These are phyloP conservation scores for Kazachstania sp. DNA, from an alignment of 1,139 yeast species.

Conservation along the genomic window DNA sequence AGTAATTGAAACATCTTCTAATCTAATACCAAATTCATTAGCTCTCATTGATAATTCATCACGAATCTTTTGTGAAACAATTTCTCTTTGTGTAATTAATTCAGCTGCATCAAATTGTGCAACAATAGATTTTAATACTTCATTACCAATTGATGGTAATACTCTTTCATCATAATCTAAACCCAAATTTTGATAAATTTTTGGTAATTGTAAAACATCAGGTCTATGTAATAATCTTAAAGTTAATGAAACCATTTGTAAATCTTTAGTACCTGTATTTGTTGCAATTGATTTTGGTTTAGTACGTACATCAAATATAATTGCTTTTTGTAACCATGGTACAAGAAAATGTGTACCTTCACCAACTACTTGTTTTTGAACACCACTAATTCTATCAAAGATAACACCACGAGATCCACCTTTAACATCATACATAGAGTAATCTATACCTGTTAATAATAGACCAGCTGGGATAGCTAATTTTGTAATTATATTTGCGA, in stretches of 20 bases:
- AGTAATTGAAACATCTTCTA: conserved; percentile 96
- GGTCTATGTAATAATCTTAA: conserved; percentile 93
- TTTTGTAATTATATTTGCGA: conserved; percentile 25
- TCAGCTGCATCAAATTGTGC: conserved; percentile 99
- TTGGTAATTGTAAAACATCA: conserved; percentile 71
- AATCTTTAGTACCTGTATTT: conserved; percentile 93
- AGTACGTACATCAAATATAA: conserved; percentile 85
- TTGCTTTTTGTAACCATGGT: conserved; percentile 94
- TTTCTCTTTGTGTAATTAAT: conserved; percentile 92
- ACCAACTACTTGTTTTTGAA: conserved; percentile 74
- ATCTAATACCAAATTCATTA: conserved; percentile 74
- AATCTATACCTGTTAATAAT: conserved; percentile 56
- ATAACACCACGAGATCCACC: conserved; percentile 96
- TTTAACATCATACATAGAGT: conserved; percentile 81
- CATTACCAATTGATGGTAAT: conserved; percentile 94
- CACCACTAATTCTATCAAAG: conserved; percentile 87
- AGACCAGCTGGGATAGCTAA: conserved; percentile 67
- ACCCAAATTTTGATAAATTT: conserved; percentile 84
- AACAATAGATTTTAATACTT: conserved; percentile 86
- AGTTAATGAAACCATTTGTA: conserved; percentile 91
- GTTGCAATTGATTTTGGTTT: conserved; percentile 89
- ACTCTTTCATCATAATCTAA: conserved; percentile 95
- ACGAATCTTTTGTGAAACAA: conserved; percentile 83
- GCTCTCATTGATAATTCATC: conserved; percentile 82
- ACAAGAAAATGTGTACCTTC: conserved; percentile 94